These are phyloP conservation scores for Leptoxyphium fumago DNA, from an alignment of 2,329 filamentous ascomycete species.

Conservation along the genomic window DNA sequence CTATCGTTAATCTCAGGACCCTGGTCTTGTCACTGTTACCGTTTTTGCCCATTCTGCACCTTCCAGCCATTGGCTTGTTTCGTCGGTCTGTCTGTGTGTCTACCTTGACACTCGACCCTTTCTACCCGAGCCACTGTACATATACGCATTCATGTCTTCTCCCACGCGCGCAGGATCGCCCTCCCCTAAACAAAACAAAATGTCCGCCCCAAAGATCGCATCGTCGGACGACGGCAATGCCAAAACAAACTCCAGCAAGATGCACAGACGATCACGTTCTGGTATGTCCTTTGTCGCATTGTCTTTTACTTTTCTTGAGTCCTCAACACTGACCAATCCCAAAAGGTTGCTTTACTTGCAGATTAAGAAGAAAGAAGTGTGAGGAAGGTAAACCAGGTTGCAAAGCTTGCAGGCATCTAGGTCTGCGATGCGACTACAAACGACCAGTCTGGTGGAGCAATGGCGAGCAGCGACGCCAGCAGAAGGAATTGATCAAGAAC, in stretches of 20 bases:
- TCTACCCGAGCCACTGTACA: slow-evolving; percentile 22
- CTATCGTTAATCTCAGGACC: slow-evolving; percentile 27
- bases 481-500: slow-evolving; percentile 93
- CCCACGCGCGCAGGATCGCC: slow-evolving; percentile 26
- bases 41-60: slow-evolving; percentile 10
- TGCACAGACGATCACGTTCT: slow-evolving; percentile 88
- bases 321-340: slow-evolving; percentile 18
- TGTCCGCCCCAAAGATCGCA: slow-evolving; percentile 34
- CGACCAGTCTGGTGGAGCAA: slow-evolving; percentile 96
- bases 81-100: slow-evolving; percentile 16
- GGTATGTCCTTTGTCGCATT: slow-evolving; percentile 44
- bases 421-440: slow-evolving; percentile 88
- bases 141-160: slow-evolving; percentile 30
- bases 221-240: slow-evolving; percentile 32
- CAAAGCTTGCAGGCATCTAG: slow-evolving; percentile 54
- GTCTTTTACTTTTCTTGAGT: slow-evolving; percentile 19
- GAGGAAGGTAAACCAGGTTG: slow-evolving; percentile 52
- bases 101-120: slow-evolving; percentile 8
- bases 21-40: slow-evolving; percentile 13
- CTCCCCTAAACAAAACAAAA: slow-evolving; percentile 28
- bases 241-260: slow-evolving; percentile 55
- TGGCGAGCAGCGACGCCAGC: slow-evolving; percentile 65
- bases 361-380: slow-evolving; percentile 54
- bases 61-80: slow-evolving; percentile 4
- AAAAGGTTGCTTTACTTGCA: slow-evolving; percentile 53